A percentile compares a stretch with the other conserved stretches of the same genome.
phyloP scores from a whole-genome alignment of 1,139 yeast species.

The Taphrina pruni region DNA sequence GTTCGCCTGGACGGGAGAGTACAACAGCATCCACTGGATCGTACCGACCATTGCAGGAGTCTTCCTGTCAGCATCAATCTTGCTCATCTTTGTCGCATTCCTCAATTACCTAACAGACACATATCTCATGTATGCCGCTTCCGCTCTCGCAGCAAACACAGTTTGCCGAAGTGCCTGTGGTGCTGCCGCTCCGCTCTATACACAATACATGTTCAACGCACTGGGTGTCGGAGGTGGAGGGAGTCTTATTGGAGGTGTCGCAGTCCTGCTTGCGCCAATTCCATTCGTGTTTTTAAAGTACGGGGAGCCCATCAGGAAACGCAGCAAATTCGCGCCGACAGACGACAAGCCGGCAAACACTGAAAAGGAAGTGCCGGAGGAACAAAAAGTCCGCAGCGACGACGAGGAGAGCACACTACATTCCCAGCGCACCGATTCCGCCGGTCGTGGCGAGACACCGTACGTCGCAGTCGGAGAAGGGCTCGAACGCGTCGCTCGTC shows the following conservation, averaged over 20 bases:
- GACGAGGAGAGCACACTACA: constrained; percentile 23
- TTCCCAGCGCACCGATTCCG: constrained; percentile 17
- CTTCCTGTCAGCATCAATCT: constrained; percentile 44
- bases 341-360: neutral
- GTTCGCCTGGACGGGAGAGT: constrained; percentile 46
- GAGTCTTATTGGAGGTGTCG: constrained; percentile 62
- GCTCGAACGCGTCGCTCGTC: constrained; percentile 24
- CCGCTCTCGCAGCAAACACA: constrained; percentile 75
- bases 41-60: constrained; percentile 45
- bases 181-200: constrained; percentile 70
- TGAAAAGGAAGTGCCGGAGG: constrained; percentile 19
- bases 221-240: constrained; percentile 72
- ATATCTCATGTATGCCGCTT: constrained; percentile 63
- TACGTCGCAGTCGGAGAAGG: constrained; percentile 16
- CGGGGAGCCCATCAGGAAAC: constrained; percentile 67
- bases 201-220: constrained; percentile 56
- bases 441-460: constrained; percentile 6
- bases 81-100: constrained; percentile 53
- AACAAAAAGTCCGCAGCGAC: constrained; percentile 1
- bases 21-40: constrained; percentile 46
- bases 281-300: constrained; percentile 66
- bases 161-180: constrained; percentile 66
- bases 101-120: constrained; percentile 62
- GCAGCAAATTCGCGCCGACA: constrained; percentile 64
- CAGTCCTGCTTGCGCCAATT: constrained; percentile 65